These are phyloP conservation scores for Aegilops tauschii DNA, from an alignment of 176 grass and related monocot species.

Conservation along the genomic window DNA sequence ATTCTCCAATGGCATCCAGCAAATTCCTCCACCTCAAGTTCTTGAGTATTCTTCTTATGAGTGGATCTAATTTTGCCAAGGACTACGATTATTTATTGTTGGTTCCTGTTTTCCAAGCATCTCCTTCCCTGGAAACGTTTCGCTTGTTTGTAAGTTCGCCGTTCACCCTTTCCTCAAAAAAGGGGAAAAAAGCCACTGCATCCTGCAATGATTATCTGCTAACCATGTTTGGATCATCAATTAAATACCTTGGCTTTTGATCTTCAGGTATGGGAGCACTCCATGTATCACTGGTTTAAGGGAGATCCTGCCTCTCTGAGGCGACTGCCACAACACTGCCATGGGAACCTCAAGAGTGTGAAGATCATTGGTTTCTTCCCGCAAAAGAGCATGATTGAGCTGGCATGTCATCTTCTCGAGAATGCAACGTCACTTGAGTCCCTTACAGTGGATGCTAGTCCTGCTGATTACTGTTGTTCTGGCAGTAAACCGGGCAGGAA, in stretches of 20 bases:
- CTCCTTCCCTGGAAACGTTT: no score
- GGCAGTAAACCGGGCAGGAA: not conserved
- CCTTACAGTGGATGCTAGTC: not conserved
- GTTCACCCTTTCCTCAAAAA: no score
- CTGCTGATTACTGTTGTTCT: fast-evolving
- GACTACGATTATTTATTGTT: no score
- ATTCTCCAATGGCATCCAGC: no score
- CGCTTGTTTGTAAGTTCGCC: no score
- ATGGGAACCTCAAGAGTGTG: not conserved
- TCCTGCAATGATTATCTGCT: no score
- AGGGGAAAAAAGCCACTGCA: no score
- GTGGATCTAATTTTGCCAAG: no score
- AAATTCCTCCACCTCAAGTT: no score
- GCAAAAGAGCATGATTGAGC: slow-evolving; percentile 6
- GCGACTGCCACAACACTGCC: not conserved
- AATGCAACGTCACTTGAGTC: not conserved
- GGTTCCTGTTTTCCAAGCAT: no score
- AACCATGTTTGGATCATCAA: no score
- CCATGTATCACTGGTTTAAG: not conserved
- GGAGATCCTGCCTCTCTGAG: not conserved
- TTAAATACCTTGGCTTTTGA: not conserved
- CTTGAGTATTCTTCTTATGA: no score
- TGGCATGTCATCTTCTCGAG: not conserved
- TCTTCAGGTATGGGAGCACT: not conserved
- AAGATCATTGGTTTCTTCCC: not conserved